Evolutionary conservation across 306 rosid genomes (phyloP).

Genomic region (Gastrolobium villosum): DNA sequence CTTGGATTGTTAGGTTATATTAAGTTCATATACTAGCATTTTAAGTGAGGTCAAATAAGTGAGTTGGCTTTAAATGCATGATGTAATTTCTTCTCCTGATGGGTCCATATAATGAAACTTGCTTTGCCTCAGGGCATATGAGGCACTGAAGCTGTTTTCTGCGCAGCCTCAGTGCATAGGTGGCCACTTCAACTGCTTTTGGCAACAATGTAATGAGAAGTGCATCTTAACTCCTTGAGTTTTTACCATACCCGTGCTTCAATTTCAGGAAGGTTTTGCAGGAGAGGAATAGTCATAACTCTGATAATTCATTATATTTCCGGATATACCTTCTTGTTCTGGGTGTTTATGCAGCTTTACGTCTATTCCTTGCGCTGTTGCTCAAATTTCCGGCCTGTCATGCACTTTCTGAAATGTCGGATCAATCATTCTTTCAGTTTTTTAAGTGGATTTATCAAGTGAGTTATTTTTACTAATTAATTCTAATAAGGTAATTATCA

Average conservation of each 20-base stretch:
- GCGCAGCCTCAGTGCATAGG: constrained; percentile 18
- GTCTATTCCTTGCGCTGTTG: constrained; percentile 67
- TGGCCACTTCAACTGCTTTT: not conserved
- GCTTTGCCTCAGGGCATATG: not conserved
- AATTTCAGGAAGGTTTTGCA: constrained; percentile 91
- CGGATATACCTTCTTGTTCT: constrained; percentile 90
- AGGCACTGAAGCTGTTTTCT: constrained; percentile 26
- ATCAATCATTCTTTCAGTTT: constrained; percentile 93
- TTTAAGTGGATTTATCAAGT: constrained; percentile 99
- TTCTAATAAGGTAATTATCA: constrained; percentile 1
- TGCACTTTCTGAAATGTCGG: constrained; percentile 83
- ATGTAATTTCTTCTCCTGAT: not conserved
- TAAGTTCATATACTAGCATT: not conserved
- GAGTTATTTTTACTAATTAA: constrained; percentile 39
- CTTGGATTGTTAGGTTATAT: constrained; percentile 7
- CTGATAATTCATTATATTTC: constrained; percentile 84
- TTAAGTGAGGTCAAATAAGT: constrained; percentile 2
- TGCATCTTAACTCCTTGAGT: constrained; percentile 2
- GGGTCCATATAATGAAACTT: constrained; percentile 21
- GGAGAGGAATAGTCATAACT: constrained; percentile 70
- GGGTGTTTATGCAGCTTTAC: constrained; percentile 83
- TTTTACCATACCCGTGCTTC: constrained; percentile 40
- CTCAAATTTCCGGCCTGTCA: constrained; percentile 93
- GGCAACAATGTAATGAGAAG: constrained; percentile 20
- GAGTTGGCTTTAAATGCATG: constrained; percentile 29